phyloP scores from a whole-genome alignment of 2,329 filamentous ascomycete species.

The Sphaceloma murrayae region DNA sequence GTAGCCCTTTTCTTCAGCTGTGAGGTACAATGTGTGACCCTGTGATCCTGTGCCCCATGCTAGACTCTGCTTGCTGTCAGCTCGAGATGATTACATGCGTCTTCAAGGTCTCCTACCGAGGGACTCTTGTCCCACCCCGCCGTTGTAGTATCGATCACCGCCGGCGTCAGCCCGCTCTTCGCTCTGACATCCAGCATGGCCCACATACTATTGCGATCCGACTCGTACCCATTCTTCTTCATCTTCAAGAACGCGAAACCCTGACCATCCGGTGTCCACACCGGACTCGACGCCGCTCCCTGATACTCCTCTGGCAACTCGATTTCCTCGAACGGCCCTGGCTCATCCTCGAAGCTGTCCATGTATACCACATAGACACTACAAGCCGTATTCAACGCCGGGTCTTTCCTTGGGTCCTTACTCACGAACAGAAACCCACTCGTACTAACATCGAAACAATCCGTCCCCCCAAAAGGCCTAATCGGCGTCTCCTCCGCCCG shows the following conservation, averaged over 20 bases:
- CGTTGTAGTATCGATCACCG: conserved; percentile 50
- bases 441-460: conserved; percentile 67
- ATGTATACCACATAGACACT: conserved; percentile 68
- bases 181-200: conserved; percentile 53
- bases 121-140: conserved; percentile 55
- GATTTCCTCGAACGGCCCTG: conserved; percentile 44
- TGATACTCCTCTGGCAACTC: conserved; percentile 49
- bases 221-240: conserved; percentile 67
- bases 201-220: conserved; percentile 63
- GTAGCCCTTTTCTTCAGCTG: conserved; percentile 60
- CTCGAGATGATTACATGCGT: background rate
- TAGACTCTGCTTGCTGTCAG: conserved; percentile 25
- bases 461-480: conserved; percentile 65
- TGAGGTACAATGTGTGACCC: conserved; percentile 52
- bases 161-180: conserved; percentile 27
- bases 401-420: conserved; percentile 61
- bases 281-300: conserved; percentile 57
- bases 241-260: conserved; percentile 70
- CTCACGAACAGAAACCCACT: conserved; percentile 62
- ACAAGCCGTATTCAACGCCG: conserved; percentile 67
- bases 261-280: conserved; percentile 64
- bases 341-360: conserved; percentile 47
- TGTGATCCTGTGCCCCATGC: conserved; percentile 46
- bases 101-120: conserved; percentile 31
- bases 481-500: conserved; percentile 53